Evolutionary conservation across 2,329 filamentous ascomycete species (phyloP), one percentile per base, ranked within the genome.

Genomic region (Beauveria sp.): DNA sequence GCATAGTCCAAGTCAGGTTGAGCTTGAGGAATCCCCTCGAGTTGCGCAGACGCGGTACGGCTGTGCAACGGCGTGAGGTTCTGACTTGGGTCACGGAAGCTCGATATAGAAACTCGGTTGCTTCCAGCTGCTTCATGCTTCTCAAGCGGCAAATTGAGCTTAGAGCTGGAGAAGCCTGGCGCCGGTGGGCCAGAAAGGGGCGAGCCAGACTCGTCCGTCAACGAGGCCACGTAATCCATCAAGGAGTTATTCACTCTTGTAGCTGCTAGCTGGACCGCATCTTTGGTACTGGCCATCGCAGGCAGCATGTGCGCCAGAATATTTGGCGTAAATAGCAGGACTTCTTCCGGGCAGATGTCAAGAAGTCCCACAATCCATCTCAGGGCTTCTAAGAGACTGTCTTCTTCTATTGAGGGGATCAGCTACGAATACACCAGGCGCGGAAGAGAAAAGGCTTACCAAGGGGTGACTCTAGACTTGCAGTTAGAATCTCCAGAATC

Each of bases 321-420:
- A 67, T 91, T 90, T 24, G 96, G 96, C 0, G 96, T 95, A 73
- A 98, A 98, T 4, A 90, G 90, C 48, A 99, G 81, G 4, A 99
- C 96, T 70, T 99, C 95, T 71, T 97, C 95, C 0, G 95, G 93
- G 68, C 93, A 97, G 51, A 99, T 98, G 65, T 98, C 93, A 67
- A 99, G 89, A 72, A 99, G 97, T 63, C 89, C 90, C 66, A 97
- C 92, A 66, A 99, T 92, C 95, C 95, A 99, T 65, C 91, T 86
- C 31, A 99, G 80, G 3, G 93, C 92, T 59, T 96, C 96, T 45
- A 97, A 81, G 50, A 97, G 84, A 66, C 96, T 93, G 69, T 96
- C 91, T 72, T 98, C 92, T 72, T 97, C 93, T 88, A 71, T 67
- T 59, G 6, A 4, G 7, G 7, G 31, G 14, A 40, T 51, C 31